Conservation (phyloP, 805 yeast species). For the Dipodascus geniculatus region DNA sequence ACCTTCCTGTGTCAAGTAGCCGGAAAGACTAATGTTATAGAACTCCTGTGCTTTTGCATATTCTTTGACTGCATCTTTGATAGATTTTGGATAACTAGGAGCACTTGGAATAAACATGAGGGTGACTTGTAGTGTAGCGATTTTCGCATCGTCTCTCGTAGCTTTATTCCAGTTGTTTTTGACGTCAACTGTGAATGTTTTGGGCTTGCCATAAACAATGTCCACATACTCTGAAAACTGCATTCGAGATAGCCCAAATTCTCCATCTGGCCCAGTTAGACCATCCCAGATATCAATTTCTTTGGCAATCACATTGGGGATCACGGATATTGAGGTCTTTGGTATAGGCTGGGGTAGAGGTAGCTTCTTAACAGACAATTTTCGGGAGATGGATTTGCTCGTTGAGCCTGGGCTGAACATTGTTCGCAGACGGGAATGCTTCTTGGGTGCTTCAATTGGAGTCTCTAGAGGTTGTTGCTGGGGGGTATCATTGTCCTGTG, state of each 20-base stretch:
- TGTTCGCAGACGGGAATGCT: neutral
- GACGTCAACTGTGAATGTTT: slow-evolving; percentile 44
- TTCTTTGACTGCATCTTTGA: slow-evolving; percentile 30
- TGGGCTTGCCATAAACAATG: slow-evolving; percentile 41
- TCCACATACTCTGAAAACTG: slow-evolving; percentile 47
- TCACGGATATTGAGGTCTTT: neutral
- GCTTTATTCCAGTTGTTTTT: slow-evolving; percentile 83
- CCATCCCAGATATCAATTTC: slow-evolving; percentile 11
- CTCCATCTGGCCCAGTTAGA: slow-evolving; percentile 11
- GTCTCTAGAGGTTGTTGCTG: neutral
- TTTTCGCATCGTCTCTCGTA: too few species aligned
- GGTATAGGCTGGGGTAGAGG: neutral
- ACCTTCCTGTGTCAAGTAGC: slow-evolving; percentile 77
- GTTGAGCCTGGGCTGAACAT: neutral
- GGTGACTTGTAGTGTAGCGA: slow-evolving; percentile 33
- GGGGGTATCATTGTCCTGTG: neutral
- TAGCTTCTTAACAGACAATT: neutral
- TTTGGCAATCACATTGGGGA: neutral
- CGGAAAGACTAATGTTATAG: slow-evolving; percentile 23
- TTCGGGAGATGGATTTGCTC: neutral
- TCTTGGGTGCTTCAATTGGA: neutral
- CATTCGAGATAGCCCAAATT: slow-evolving; percentile 64
- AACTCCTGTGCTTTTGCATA: slow-evolving; percentile 9
- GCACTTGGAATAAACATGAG: slow-evolving; percentile 51
- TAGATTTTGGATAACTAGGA: slow-evolving; percentile 39